phyloP scores from a whole-genome alignment of 2,329 filamentous ascomycete genomes.

The Escovopsis weberi region DNA sequence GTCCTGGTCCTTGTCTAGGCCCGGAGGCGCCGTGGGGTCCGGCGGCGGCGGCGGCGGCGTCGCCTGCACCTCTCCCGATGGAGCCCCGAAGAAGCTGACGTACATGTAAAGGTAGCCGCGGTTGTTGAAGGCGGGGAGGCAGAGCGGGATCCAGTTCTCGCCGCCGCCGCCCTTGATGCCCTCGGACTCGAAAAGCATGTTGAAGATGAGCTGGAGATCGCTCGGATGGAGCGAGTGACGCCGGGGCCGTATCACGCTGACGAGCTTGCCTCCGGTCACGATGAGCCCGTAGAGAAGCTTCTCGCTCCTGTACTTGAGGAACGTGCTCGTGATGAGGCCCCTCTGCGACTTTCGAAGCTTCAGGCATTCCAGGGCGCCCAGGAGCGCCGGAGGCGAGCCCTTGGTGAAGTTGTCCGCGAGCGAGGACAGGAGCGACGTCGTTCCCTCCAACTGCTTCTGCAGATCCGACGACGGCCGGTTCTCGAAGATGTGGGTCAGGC shows the following conservation, averaged over 20 bases:
- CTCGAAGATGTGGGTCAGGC: constrained; percentile 72
- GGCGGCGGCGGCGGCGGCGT: constrained; percentile 40
- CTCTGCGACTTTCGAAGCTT: constrained; percentile 80
- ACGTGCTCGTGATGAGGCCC: constrained; percentile 69
- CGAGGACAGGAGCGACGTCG: constrained; percentile 79
- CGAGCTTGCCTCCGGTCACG: constrained; percentile 80
- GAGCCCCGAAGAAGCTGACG: constrained; percentile 73
- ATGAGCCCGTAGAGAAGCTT: constrained; percentile 85
- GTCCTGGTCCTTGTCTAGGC: constrained; percentile 18
- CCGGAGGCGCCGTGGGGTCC: constrained; percentile 35
- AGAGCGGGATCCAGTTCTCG: constrained; percentile 95
- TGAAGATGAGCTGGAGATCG: constrained; percentile 92
- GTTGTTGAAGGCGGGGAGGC: constrained; percentile 93
- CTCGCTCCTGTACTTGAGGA: constrained; percentile 63
- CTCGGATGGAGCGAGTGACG: constrained; percentile 92
- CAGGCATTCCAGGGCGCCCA: constrained; percentile 88
- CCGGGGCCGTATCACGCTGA: constrained; percentile 87
- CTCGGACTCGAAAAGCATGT: constrained; percentile 96
- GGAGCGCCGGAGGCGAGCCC: constrained; percentile 75
- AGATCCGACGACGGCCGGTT: constrained; percentile 89
- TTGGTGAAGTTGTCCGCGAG: constrained; percentile 88
- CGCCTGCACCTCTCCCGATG: constrained; percentile 24
- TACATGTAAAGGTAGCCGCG: constrained; percentile 98
- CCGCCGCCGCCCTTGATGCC: constrained; percentile 80
- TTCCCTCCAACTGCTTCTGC: constrained; percentile 77